Base-by-base conservation (phyloP, 176 grass and related monocot genomes). In the Alloteropsis semialata region DNA sequence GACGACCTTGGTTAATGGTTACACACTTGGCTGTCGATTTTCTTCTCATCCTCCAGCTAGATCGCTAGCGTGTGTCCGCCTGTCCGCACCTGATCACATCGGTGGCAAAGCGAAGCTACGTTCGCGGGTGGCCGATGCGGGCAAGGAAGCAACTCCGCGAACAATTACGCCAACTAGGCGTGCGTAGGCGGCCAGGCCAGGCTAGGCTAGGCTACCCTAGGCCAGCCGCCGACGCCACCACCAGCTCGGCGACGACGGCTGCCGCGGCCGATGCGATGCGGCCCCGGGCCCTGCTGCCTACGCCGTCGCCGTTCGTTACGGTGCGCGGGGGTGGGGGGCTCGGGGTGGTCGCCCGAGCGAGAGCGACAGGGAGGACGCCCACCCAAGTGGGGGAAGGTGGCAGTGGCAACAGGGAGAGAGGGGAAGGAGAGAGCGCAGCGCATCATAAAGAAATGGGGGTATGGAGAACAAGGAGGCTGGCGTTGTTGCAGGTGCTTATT, bases 351-450 rank as follows among this genome's bases (percentile, higher is more conserved):
- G 82, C 59, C n/a, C 18, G 80, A 6, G 53, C 24, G 68, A 84
- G 82, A 58, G 74, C 37, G 83, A 78, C 83, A 60, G 82, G 72
- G 61, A 43, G 82, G 81, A 75, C 81, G 58, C 45, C 44, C 57
- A 63, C 45, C 60, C 49, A 57, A 87, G 77, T 60, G 76, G 32
- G 55, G 32, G 32, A 33, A 75, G 24, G 86, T 22, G 39, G 69
- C 14, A 28, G 77, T 48, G 56, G 30, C 42, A 57, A 60, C 68
- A 66, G 44, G 21, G 43, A 19, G 61, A 16, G 24, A 14, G 53
- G 33, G n/a, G n/a, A n/a, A 41, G 39, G 45, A 25, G 36, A 45
- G 56, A 41, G 48, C 44, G 46, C 46, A 3, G 3, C 63, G 43
- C 46, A 44, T 13, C 33, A 27, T 21, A 81, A 30, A 76, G 25